Evolutionary conservation across 1,284 basidiomycete genomes (phyloP), one percentile per base, ranked within the genome.

Genomic region (Ceratobasidium sp.): DNA sequence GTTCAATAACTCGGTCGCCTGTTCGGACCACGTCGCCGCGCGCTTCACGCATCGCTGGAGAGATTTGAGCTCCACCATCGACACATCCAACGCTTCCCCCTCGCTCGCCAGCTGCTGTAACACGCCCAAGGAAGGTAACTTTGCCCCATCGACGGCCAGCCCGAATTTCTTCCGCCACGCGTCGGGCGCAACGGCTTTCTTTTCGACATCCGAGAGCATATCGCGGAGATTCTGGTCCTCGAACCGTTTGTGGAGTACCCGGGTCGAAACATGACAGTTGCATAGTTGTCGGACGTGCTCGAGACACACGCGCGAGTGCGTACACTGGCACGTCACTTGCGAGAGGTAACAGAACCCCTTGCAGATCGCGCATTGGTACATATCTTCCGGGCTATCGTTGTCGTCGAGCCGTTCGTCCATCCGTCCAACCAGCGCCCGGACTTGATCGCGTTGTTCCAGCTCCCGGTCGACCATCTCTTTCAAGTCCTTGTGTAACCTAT

Each of bases 271-370:
- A 6, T 89, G 83, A 81, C 91, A 93, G 76, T 90, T 90, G 87
- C 95, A 97, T 12, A 98, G 89, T 57, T 92, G 87, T 66, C 92
- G 88, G 42, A 89, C 90, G 85, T 99, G 97, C 75, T 96, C 93
- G 71, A 95, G 90, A 84, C 98, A 99, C 1, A 93, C 91, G 50
- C 97, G 91, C 79, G 92, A 83, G 46, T 89, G 78, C 46, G 92
- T 92, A 87, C 94, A 96, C 48, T 88, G 85, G 84, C 94, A 96
- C 64, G 90, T 93, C 82, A 98, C 88, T 83, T 98, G 97, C 3
- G 96, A 96, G 33, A 99, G 91, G 85, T 98, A 99, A 86, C 95
- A 97, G 86, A 98, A 98, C 13, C 90, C 90, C 84, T 98, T 97
- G 92, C 98, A 99, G 82, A 94, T 87, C 73, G 89, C 87, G 89